phyloP scores from a whole-genome alignment of 2,329 filamentous ascomycete species.

The Colletotrichum scovillei region DNA sequence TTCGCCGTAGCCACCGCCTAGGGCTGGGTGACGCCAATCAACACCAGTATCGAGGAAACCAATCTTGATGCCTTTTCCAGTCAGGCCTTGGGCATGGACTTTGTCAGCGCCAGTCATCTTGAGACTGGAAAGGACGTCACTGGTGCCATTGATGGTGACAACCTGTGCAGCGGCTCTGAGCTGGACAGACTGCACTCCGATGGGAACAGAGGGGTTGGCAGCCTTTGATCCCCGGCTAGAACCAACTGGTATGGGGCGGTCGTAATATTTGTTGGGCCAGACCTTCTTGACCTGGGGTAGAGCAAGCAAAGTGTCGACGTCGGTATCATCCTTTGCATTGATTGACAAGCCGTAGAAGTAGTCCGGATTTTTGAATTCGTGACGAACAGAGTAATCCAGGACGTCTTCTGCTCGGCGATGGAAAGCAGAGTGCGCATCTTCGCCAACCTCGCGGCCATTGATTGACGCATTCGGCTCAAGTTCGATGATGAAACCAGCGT shows the following conservation, averaged over 20 bases:
- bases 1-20: conserved; percentile 26
- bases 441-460: not conserved
- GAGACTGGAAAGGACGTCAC: conserved; percentile 21
- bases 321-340: conserved; percentile 24
- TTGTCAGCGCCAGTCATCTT: conserved; percentile 49
- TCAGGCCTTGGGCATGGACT: conserved; percentile 49
- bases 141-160: conserved; percentile 22
- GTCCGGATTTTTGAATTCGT: conserved; percentile 35
- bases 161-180: conserved; percentile 8
- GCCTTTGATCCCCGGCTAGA: conserved; percentile 3
- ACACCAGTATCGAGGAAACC: conserved; percentile 54
- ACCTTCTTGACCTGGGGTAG: conserved; percentile 36
- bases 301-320: conserved; percentile 15
- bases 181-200: conserved; percentile 5
- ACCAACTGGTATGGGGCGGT: conserved; percentile 26
- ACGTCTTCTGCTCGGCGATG: conserved; percentile 26
- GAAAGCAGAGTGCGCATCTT: conserved; percentile 24
- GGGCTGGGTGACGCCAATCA: conserved; percentile 48
- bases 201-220: not conserved
- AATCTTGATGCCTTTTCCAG: conserved; percentile 51
- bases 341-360: conserved; percentile 37
- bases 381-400: conserved; percentile 20
- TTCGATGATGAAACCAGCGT: conserved; percentile 25
- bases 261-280: conserved; percentile 33
- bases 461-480: conserved; percentile 13